Percentiles rank a stretch among this genome's conserved stretches.
phyloP scores from a whole-genome alignment of 2,329 filamentous ascomycete genomes.

The Paraphoma chrysanthemicola region DNA sequence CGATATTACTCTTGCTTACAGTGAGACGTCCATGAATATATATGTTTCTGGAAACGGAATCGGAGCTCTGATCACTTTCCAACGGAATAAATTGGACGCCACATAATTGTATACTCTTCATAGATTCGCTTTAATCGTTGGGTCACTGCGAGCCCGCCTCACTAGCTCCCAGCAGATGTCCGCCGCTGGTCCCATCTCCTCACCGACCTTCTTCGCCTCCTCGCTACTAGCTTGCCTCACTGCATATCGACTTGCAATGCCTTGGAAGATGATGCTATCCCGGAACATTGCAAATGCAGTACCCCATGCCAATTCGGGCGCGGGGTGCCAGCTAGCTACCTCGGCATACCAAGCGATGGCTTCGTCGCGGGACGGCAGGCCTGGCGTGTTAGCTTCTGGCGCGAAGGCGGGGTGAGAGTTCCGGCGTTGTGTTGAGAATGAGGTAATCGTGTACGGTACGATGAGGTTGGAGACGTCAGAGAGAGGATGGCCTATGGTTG shows the following conservation, averaged over 20 bases:
- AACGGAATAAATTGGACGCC: too few species aligned
- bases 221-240: conserved; percentile 86
- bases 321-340: conserved; percentile 73
- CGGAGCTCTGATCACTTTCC: too few species aligned
- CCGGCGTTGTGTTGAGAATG: conserved; percentile 42
- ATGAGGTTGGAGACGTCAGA: conserved; percentile 86
- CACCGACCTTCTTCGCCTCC: conserved; percentile 75
- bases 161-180: conserved; percentile 79
- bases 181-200: conserved; percentile 73
- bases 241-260: conserved; percentile 87
- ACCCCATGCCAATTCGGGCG: conserved; percentile 66
- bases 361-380: conserved; percentile 67
- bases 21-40: too few species aligned
- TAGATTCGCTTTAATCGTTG: too few species aligned
- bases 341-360: conserved; percentile 70
- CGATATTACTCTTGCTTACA: too few species aligned
- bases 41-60: too few species aligned
- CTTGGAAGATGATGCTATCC: conserved; percentile 73
- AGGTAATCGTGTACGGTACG: conserved; percentile 51
- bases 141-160: too few species aligned
- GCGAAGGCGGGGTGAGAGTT: conserved; percentile 63
- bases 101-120: too few species aligned
- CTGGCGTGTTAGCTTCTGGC: conserved; percentile 65
- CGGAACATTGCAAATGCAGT: conserved; percentile 68
- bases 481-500: conserved; percentile 92